A percentile compares a stretch with the other conserved stretches of the same genome.
Conservation (phyloP, 352 stramenopile genomes). For the Peronosclerospora sorghi region DNA sequence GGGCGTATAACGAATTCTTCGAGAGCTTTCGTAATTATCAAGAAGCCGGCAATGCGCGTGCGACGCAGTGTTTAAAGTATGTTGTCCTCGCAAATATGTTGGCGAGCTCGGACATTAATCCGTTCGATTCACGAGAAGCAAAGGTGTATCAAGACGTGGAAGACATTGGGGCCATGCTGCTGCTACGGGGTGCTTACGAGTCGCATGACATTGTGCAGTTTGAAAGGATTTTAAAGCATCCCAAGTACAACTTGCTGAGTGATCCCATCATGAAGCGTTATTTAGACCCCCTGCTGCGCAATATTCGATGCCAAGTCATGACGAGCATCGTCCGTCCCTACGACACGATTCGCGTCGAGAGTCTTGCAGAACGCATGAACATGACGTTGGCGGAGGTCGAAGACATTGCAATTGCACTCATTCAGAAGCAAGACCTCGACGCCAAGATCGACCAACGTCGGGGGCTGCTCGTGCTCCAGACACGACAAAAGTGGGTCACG, state of each 20-base stretch:
- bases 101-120: conserved; percentile 87
- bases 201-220: conserved; percentile 89
- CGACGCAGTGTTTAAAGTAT: conserved; percentile 88
- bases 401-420: conserved; percentile 83
- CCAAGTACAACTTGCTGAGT: conserved; percentile 85
- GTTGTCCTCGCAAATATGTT: conserved; percentile 90
- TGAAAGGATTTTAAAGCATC: conserved; percentile 86
- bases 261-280: conserved; percentile 90
- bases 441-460: conserved; percentile 86
- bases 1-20: conserved; percentile 91
- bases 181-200: conserved; percentile 62
- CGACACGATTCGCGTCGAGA: conserved; percentile 80
- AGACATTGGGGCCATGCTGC: conserved; percentile 67
- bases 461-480: conserved; percentile 42
- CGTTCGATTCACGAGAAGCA: conserved; percentile 89
- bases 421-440: conserved; percentile 85
- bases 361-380: conserved; percentile 85
- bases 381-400: conserved; percentile 82
- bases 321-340: conserved; percentile 87
- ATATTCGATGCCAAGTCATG: conserved; percentile 90
- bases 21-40: conserved; percentile 91
- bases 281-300: conserved; percentile 86
- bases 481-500: conserved; percentile 30
- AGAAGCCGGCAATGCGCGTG: conserved; percentile 80
- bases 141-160: conserved; percentile 85